phyloP scores from a whole-genome alignment of 169 alveolate genomes.

The Plasmodium coatneyi region DNA sequence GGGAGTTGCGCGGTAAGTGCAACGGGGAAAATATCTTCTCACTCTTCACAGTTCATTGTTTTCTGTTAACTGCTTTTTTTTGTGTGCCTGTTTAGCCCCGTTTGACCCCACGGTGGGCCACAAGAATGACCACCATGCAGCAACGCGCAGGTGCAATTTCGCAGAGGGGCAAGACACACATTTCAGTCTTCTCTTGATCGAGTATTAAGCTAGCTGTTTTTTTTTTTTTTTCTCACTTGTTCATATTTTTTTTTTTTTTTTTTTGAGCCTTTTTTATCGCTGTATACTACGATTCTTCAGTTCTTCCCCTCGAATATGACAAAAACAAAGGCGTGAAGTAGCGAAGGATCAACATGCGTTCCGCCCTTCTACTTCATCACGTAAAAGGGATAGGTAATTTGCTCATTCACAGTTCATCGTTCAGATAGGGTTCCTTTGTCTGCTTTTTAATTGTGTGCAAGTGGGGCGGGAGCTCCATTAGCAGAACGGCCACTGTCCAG shows the following conservation, averaged over 20 bases:
- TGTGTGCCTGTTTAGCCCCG: background rate
- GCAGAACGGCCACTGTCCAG: constrained; percentile 70
- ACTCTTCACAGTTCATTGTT: background rate
- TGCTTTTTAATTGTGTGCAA: constrained; percentile 48
- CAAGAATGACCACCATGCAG: background rate
- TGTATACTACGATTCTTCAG: background rate
- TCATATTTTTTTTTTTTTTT: background rate
- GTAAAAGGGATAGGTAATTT: background rate
- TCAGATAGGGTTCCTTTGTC: background rate
- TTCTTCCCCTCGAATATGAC: background rate
- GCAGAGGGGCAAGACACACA: too few species aligned
- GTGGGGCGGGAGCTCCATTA: constrained; percentile 55
- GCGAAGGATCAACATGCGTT: background rate
- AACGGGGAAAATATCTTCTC: background rate
- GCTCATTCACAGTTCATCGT: constrained; percentile 57
- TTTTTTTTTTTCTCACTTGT: background rate
- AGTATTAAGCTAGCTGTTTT: background rate
- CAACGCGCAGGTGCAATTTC: background rate
- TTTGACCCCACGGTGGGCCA: background rate
- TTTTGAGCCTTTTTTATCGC: too few species aligned
- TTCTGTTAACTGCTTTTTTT: background rate
- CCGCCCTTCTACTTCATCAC: background rate
- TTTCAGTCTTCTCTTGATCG: too few species aligned
- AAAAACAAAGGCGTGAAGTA: background rate
- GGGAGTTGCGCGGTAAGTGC: background rate